Evolutionary conservation across 768 basidiomycete genomes (phyloP), one percentile per base, ranked within the genome.

Genomic region (Rhodocollybia butyracea): DNA sequence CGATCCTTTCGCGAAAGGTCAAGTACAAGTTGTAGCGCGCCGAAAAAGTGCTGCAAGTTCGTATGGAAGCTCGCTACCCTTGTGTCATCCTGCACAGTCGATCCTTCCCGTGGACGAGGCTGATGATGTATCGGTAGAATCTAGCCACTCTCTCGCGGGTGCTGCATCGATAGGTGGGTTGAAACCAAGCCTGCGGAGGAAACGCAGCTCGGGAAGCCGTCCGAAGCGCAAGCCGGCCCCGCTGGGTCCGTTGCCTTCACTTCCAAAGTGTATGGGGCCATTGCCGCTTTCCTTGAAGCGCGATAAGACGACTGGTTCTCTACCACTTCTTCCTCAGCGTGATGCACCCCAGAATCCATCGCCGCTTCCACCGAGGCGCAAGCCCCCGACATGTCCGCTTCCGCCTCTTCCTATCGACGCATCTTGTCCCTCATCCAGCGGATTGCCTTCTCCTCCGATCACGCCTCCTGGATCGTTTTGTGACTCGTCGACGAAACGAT

Each of bases 1-100:
- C 26, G 51, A 53, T 53, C 51, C 51, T 8, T 53, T 53, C 19
- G 51, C 51, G 5, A 53, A 53, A 42, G 51, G 51, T 21, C 19
- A 31, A 22, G 51, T 53, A 3, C 51, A 53, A 32, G 51, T 53
- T 38, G 48, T 50, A 11, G 6, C 46, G 3, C 46, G 46, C 32
- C 46, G 46, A 48, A 22, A 11, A 38, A 50, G 48, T 36, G 34
- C 48, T 2, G 48, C 32, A 31, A 50, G 32, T n/a, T 38, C 48
- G 12, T 8, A 21, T 15, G 22, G 31, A 13, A 5, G 15, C 27
- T 22, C 51, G 24, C 42, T 29, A n/a, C 29, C 39, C 19, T 53
- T 40, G 15, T 13, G 27, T 29, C 51, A 53, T 31, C 38, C 51
- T 13, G 41, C 38, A 19, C 47, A 50, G 15, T 50, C 47, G 13